Evolutionary conservation across 345 rosid species (phyloP), one percentile per base, ranked within the genome.

Genomic region (Populus deltoides): DNA sequence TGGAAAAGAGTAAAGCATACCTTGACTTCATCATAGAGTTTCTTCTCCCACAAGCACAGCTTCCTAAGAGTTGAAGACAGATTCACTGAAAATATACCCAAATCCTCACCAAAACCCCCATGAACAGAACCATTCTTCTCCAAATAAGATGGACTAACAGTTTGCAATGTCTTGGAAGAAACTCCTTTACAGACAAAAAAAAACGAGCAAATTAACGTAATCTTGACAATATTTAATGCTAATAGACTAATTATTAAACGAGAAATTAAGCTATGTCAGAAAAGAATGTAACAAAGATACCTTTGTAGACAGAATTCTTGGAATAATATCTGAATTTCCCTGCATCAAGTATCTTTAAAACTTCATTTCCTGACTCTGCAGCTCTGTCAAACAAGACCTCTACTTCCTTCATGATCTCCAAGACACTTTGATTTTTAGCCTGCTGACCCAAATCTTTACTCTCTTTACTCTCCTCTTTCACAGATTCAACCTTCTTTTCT

Each of bases 21-120:
- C 93, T 90, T 92, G 22, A 92, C 97, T 82, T 92, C 93, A 73
- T 79, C 81, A 78, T 89, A 90, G 66, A 92, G 88, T 85, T 92
- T 92, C 82, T 86, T 87, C 90, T 92, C 94, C 92, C 93, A 92
- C 84, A 89, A 82, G 55, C 81, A 83, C 24, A 92, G 84, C 75
- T 89, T 89, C 79, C 83, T 85, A 41, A 90, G 62, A 72, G 86
- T 89, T 25, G 88, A 86, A 51, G 92, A 89, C 69, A 92, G 79
- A 77, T 87, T 90, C 71, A 55, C 81, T 65, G 86, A 71, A n/a
- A 71, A 71, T 69, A 76, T 66, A 53, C 61, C 81, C 43, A 73
- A 73, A 66, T 84, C 88, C 77, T 80, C 87, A 71, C 72, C 84
- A 35, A 80, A n/a, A 47, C 49, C 76, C 27, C 47, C 70, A 74